Conservation (phyloP, 768 basidiomycete species). For the Mycena albidolilacea region DNA sequence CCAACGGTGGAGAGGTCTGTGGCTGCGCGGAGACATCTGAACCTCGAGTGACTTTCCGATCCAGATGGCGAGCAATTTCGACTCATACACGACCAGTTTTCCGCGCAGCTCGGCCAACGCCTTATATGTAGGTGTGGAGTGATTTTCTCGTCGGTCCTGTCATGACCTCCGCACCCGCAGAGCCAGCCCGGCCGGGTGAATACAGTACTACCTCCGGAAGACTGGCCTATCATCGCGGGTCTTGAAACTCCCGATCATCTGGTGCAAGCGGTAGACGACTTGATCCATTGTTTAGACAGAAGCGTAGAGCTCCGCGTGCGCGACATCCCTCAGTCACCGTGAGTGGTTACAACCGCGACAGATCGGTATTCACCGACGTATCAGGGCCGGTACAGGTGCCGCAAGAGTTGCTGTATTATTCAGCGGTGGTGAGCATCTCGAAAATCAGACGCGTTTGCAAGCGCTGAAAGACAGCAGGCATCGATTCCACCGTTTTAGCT, state of each 20-base stretch:
- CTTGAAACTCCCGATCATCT: slow-evolving; percentile 63
- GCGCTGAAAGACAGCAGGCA: slow-evolving; percentile 60
- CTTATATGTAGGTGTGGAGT: slow-evolving; percentile 24
- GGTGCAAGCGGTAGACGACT: slow-evolving; percentile 58
- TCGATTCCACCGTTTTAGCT: slow-evolving; percentile 91
- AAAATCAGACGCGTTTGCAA: neutral
- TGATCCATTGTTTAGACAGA: slow-evolving; percentile 69
- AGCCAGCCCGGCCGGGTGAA: slow-evolving; percentile 64
- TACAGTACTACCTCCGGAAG: slow-evolving; percentile 60
- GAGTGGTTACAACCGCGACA: slow-evolving; percentile 36
- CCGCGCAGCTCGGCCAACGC: slow-evolving; percentile 21
- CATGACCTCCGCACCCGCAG: slow-evolving; percentile 49
- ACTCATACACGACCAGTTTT: slow-evolving; percentile 27
- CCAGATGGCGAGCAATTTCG: slow-evolving; percentile 37
- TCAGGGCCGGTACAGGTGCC: slow-evolving; percentile 48
- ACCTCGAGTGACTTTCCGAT: neutral
- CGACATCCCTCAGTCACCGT: slow-evolving; percentile 72
- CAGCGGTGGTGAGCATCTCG: slow-evolving; percentile 67
- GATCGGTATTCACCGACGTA: slow-evolving; percentile 10
- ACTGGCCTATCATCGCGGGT: slow-evolving; percentile 51
- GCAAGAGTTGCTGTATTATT: slow-evolving; percentile 89
- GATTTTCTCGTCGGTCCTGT: neutral
- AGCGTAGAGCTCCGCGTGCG: slow-evolving; percentile 80
- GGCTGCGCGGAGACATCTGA: neutral
- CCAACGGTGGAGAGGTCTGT: slow-evolving; percentile 36